Evolutionary conservation across 2,329 filamentous ascomycete species (phyloP).

Genomic region (Tolypocladium amazonense): DNA sequence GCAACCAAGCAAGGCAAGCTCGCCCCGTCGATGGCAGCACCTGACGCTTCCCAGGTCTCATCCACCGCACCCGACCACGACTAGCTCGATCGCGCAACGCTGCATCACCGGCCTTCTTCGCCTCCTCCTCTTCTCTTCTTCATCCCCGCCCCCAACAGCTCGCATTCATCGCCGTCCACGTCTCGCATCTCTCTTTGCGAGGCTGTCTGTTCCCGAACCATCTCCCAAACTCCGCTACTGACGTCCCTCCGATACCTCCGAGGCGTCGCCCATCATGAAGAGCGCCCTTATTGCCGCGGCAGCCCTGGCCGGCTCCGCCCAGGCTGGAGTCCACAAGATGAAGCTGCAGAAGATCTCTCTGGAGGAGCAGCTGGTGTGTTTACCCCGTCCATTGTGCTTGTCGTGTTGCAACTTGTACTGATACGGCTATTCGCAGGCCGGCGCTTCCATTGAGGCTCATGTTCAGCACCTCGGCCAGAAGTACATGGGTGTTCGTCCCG

Average conservation of each 20-base stretch:
- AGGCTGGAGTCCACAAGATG: constrained; percentile 87
- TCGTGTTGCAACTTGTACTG: constrained; percentile 1
- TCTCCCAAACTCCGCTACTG: not conserved
- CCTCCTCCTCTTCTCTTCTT: not conserved
- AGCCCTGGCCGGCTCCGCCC: constrained; percentile 70
- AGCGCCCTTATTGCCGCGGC: constrained; percentile 68
- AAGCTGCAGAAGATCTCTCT: constrained; percentile 96
- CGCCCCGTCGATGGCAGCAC: not conserved
- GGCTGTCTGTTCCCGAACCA: not conserved
- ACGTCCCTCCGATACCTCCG: constrained; percentile 2
- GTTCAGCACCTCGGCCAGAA: constrained; percentile 82
- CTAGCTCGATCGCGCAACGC: not conserved
- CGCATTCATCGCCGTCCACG: not conserved
- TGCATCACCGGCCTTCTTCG: not conserved
- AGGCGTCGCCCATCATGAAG: constrained; percentile 60
- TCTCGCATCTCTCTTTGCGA: not conserved
- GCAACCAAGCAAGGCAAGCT: not conserved
- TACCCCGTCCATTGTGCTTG: constrained; percentile 6
- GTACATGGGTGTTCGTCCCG: constrained; percentile 74
- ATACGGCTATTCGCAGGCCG: constrained; percentile 41
- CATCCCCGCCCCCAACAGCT: not conserved
- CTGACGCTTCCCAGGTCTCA: not conserved
- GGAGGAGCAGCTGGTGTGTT: constrained; percentile 78
- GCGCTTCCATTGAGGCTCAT: constrained; percentile 71
- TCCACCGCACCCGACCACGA: not conserved